Base-by-base conservation (phyloP, 768 basidiomycete species). In the Suillus occidentalis region DNA sequence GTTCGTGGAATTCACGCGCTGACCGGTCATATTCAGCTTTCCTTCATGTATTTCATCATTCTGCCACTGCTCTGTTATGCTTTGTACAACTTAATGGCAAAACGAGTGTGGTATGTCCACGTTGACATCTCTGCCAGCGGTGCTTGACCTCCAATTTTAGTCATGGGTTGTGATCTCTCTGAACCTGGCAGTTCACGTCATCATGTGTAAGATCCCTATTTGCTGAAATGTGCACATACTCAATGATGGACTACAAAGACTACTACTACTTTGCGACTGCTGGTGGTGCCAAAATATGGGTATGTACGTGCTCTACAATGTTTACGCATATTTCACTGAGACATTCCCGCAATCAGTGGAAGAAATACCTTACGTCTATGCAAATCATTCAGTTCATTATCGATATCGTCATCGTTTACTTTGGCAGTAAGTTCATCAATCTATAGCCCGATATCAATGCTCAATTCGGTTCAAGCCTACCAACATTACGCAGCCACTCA, bases 261-360 rank as follows among this genome's bases (percentile, higher is more conserved):
- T 99, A 99, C 79, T 99, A 99, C 81, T 99, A 99, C 81, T 99
- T 91, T 79, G 95, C 95, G 31, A 98, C 97, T 60, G 95, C 97
- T 60, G 95, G 97, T 73, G 97, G 97, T 67, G 91, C 91, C 73
- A 93, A 84, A 80, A 94, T 99, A 79, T 99, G 97, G 95, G 95
- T 95, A 78, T 61, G 84, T 75, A 22, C 1, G 7, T 4, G 53
- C 25, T 13, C 66, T 60, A 13, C 36, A n/a, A 25, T 60, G 39
- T 45, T 22, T 1, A 22, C 12, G 25, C 50, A 45, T 52, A 10
- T 62, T 65, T 68, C 60, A 70, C 42, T 2, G 6, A 31, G 18
- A 14, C 47, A 40, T 61, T 59, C 49, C 47, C 61, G 25, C 10
- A 25, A 57, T 28, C 72, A 96, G 97, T 99, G 97, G 97, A 99